A percentile compares a stretch with the other conserved stretches of the same genome.
Conservation (phyloP, 768 basidiomycete genomes). For the Lactarius quietus region DNA sequence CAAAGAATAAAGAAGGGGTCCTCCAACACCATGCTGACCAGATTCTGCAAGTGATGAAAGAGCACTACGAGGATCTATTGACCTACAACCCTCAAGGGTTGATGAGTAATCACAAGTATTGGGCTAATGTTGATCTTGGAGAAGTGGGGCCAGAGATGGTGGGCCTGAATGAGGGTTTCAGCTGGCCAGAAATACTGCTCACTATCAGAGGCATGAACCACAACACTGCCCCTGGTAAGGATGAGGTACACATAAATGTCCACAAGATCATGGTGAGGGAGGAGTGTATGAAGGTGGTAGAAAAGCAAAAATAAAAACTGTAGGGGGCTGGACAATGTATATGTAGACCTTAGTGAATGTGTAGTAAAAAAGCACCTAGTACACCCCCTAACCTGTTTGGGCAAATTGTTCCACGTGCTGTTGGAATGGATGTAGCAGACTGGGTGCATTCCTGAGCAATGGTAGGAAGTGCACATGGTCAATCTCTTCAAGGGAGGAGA, state of each 20-base stretch:
- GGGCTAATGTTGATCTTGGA: background rate
- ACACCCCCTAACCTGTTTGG: background rate
- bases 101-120: background rate
- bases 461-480: slow-evolving; percentile 17
- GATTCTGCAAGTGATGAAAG: background rate
- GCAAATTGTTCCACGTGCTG: background rate
- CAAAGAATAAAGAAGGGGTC: background rate
- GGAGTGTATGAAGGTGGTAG: background rate
- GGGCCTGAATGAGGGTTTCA: background rate
- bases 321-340: background rate
- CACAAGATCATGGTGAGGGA: slow-evolving; percentile 3
- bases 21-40: background rate
- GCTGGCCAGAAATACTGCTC: background rate
- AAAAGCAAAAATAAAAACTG: background rate
- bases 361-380: background rate
- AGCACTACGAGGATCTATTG: slow-evolving; percentile 2
- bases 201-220: background rate
- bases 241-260: background rate
- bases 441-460: background rate
- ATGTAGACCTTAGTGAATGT: background rate
- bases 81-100: background rate
- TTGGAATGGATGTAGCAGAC: rapidly evolving
- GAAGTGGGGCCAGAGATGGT: background rate
- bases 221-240: slow-evolving; percentile 3
- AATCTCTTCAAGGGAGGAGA: slow-evolving; percentile 24